Percentiles rank a stretch among this genome's conserved stretches.
Conservation (phyloP, 441 rosid species). For the Erodium texanum region DNA sequence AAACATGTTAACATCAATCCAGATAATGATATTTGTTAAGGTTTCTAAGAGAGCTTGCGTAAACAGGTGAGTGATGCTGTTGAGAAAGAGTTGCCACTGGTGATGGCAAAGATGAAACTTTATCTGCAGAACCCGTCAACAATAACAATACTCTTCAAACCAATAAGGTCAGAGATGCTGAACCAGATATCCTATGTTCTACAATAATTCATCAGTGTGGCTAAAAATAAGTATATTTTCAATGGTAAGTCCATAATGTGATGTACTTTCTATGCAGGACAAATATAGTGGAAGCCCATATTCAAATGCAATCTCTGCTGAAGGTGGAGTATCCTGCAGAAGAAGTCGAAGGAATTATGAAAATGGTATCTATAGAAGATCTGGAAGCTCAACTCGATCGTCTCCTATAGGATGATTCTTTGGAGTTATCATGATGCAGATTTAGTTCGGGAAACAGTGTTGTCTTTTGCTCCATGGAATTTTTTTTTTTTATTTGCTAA, state of each 20-base stretch:
- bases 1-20: no score
- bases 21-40: no score
- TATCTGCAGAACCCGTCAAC: conserved; percentile 86
- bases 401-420: conserved; percentile 34
- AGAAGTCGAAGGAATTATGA: conserved; percentile 49
- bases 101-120: conserved; percentile 81
- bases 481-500: no score
- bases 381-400: conserved; percentile 73
- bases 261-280: conserved; percentile 84
- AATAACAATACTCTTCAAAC: conserved; percentile 79
- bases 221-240: no score
- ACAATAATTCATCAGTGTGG: no score
- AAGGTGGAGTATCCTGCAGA: conserved; percentile 64
- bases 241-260: neutral
- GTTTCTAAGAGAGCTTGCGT: no score
- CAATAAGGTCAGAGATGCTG: conserved; percentile 60
- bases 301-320: conserved; percentile 60
- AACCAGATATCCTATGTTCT: no score
- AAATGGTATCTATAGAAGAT: conserved; percentile 52
- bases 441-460: no score
- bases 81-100: conserved; percentile 62
- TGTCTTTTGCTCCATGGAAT: no score
- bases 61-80: conserved; percentile 70
- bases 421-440: no score
- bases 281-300: conserved; percentile 88